A percentile compares a stretch with the other conserved stretches of the same genome.
Evolutionary conservation across 2,329 filamentous ascomycete species (phyloP).

Genomic region (Stemphylium vesicarium): DNA sequence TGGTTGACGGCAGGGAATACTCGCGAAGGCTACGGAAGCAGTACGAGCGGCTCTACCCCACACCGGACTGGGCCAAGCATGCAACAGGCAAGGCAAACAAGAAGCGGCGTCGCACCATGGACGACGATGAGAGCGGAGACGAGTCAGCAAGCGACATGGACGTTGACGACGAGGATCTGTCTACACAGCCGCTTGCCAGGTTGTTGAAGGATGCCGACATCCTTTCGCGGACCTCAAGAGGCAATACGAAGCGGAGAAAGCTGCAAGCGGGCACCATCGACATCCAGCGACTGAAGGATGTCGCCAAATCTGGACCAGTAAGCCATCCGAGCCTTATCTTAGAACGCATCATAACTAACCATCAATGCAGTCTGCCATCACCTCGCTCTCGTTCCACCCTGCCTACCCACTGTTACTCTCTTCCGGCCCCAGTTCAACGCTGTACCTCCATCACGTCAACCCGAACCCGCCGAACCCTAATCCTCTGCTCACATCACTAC

Average conservation of each 20-base stretch:
- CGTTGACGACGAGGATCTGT: slow-evolving; percentile 56
- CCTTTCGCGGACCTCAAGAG: slow-evolving; percentile 62
- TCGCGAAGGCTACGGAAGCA: slow-evolving; percentile 79
- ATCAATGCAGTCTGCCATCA: slow-evolving; percentile 68
- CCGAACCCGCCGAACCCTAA: slow-evolving; percentile 79
- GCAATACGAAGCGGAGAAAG: slow-evolving; percentile 67
- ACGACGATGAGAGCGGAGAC: slow-evolving; percentile 50
- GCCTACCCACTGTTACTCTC: slow-evolving; percentile 87
- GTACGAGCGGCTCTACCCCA: slow-evolving; percentile 68
- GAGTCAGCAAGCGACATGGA: slow-evolving; percentile 65
- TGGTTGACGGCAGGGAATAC: slow-evolving; percentile 88
- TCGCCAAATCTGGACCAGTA: slow-evolving; percentile 76
- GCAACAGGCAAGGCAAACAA: slow-evolving; percentile 51
- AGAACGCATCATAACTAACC: slow-evolving; percentile 18
- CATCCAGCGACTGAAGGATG: slow-evolving; percentile 87
- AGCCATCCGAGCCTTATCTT: slow-evolving; percentile 28
- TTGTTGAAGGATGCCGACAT: slow-evolving; percentile 77
- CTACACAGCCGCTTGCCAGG: slow-evolving; percentile 76
- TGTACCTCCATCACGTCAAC: slow-evolving; percentile 88
- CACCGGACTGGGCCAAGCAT: slow-evolving; percentile 66
- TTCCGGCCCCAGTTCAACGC: slow-evolving; percentile 81
- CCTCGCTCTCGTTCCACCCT: slow-evolving; percentile 88
- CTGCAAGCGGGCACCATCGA: slow-evolving; percentile 87
- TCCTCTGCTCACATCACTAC: slow-evolving; percentile 86
- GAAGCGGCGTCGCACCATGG: slow-evolving; percentile 56